A percentile compares a stretch with the other conserved stretches of the same genome.
These are phyloP conservation scores for Rostrohypoxylon terebratum DNA, from an alignment of 495 filamentous ascomycete genomes.

Conservation along the genomic window DNA sequence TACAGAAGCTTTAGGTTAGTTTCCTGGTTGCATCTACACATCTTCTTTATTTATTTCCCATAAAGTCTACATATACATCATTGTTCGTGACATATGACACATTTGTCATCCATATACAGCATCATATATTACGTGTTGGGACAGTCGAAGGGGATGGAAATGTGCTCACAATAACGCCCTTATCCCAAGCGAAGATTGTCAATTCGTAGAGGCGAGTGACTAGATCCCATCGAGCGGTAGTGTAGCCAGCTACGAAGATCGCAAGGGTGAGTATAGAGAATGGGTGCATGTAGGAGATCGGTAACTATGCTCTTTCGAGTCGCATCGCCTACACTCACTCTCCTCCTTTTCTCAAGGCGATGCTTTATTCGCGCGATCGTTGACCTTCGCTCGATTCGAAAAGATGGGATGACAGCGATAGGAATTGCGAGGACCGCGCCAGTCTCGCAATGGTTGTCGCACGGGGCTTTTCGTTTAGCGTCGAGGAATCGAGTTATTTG, in stretches of 20 bases:
- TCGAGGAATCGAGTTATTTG: background rate
- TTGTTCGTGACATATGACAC: background rate
- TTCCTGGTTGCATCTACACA: background rate
- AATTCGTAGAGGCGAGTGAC: constrained; percentile 96
- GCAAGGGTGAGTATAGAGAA: constrained; percentile 92
- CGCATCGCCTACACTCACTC: constrained; percentile 41
- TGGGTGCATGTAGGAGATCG: constrained; percentile 79
- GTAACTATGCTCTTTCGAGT: constrained; percentile 35
- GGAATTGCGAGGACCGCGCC: constrained; percentile 4
- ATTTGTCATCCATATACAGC: background rate
- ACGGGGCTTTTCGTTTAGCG: constrained; percentile 14
- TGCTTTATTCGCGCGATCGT: background rate
- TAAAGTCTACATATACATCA: background rate
- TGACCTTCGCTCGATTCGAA: background rate
- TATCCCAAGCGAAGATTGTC: constrained; percentile 96
- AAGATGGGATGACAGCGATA: background rate
- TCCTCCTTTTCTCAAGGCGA: background rate
- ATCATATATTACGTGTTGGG: constrained; percentile 8
- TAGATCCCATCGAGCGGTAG: constrained; percentile 97
- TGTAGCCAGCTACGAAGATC: constrained; percentile 99
- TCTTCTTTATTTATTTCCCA: background rate
- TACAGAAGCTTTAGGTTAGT: constrained; percentile 41
- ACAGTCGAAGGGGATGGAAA: background rate
- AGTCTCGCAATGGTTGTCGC: constrained; percentile 33
- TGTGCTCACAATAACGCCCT: constrained; percentile 91